Percentiles rank a stretch among this genome's conserved stretches.
These are phyloP conservation scores for Pisolithus marmoratus DNA, from an alignment of 768 basidiomycete species.

Conservation along the genomic window DNA sequence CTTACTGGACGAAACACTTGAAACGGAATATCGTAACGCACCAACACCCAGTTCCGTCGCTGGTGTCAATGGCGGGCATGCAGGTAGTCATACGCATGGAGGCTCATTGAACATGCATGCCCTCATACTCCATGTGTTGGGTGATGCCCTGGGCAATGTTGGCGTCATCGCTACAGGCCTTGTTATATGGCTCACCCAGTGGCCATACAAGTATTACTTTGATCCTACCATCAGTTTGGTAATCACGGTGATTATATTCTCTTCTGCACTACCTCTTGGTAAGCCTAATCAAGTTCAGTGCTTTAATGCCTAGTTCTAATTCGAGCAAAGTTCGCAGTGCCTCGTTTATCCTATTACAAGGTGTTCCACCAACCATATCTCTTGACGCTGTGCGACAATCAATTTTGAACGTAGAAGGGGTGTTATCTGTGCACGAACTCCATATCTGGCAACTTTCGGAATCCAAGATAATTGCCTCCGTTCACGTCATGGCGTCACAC, in stretches of 20 bases:
- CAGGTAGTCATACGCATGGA: constrained; percentile 43
- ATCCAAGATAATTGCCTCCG: constrained; percentile 89
- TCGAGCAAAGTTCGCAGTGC: constrained; percentile 66
- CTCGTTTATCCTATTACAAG: constrained; percentile 92
- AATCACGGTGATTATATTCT: constrained; percentile 96
- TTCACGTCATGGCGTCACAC: constrained; percentile 84
- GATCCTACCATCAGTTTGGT: constrained; percentile 92
- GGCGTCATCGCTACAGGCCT: constrained; percentile 95
- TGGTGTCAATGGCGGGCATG: constrained; percentile 9
- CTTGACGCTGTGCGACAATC: constrained; percentile 83
- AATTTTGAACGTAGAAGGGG: constrained; percentile 80
- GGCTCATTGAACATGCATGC: constrained; percentile 98
- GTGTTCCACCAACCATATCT: constrained; percentile 84
- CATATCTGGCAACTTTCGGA: constrained; percentile 99
- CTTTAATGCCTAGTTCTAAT: constrained; percentile 7
- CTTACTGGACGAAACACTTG: constrained; percentile 28
- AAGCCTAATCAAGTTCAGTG: constrained; percentile 16
- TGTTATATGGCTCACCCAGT: constrained; percentile 85
- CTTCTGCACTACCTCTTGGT: constrained; percentile 89
- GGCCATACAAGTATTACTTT: constrained; percentile 84
- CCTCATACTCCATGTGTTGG: constrained; percentile 87
- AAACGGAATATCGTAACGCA: background rate
- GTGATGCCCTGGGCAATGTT: constrained; percentile 96
- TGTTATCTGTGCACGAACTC: constrained; percentile 80
- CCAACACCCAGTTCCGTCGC: constrained; percentile 10